Evolutionary conservation across 306 rosid species (phyloP).

Genomic region (Biancaea sappan): DNA sequence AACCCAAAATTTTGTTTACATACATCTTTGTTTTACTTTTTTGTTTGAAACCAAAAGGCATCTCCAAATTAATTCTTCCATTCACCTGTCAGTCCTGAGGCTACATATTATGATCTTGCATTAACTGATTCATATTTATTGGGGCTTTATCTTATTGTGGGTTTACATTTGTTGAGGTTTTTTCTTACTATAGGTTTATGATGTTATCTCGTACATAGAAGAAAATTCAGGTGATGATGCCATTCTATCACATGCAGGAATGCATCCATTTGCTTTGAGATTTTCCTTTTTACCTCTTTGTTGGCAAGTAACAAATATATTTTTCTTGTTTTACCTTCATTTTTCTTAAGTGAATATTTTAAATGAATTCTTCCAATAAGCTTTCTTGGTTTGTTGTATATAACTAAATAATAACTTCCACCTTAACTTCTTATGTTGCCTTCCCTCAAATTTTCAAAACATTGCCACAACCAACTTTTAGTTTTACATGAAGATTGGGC

Average conservation of each 20-base stretch:
- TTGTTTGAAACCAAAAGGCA: slow-evolving; percentile 25
- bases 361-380: slow-evolving; percentile 23
- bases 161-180: slow-evolving; percentile 8
- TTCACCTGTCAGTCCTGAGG: slow-evolving; percentile 19
- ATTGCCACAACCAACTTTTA: not conserved
- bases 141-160: no score
- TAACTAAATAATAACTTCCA: no score
- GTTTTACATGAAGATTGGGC: not conserved
- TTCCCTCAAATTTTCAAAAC: not conserved
- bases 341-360: not conserved
- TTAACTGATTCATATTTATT: not conserved
- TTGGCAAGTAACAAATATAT: not conserved
- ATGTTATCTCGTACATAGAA: slow-evolving; percentile 88
- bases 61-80: slow-evolving; percentile 8
- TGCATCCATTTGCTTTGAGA: not conserved
- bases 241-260: slow-evolving; percentile 88
- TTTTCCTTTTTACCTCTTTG: slow-evolving; percentile 20
- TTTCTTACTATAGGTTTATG: slow-evolving; percentile 64
- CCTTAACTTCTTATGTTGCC: no score
- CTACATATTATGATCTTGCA: slow-evolving; percentile 22
- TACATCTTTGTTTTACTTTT: not conserved
- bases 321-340: no score
- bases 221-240: slow-evolving; percentile 99
- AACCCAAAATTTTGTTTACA: not conserved
- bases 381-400: no score